Percentiles rank a stretch among this genome's conserved stretches.
Conservation (phyloP, 495 filamentous ascomycete species). For the Chaetomium tenue region DNA sequence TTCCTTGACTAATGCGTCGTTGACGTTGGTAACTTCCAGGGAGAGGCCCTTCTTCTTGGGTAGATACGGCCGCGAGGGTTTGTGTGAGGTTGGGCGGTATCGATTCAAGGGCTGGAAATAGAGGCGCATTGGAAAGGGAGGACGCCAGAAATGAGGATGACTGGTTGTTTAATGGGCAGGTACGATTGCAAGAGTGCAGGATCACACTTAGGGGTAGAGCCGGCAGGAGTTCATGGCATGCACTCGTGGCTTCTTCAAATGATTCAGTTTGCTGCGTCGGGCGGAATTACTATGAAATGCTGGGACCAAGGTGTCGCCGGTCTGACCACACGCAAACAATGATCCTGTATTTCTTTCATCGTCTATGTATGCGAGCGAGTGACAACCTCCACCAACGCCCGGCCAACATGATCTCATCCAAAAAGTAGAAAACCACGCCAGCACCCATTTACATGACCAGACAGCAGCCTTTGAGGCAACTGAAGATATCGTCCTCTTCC, state of each 20-base stretch:
- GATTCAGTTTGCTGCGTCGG: background rate
- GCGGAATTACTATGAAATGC: background rate
- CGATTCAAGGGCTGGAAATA: background rate
- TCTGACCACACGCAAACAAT: background rate
- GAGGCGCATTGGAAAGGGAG: constrained; percentile 12
- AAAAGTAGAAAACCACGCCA: background rate
- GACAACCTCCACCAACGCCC: background rate
- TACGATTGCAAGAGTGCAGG: too few relatives aligned
- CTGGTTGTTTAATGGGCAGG: background rate
- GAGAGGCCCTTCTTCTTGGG: constrained; percentile 1
- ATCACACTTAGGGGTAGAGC: background rate
- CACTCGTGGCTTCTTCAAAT: constrained; percentile 4
- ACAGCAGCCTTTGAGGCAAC: constrained; percentile 68
- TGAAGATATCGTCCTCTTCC: constrained; percentile 57
- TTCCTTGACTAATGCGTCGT: background rate
- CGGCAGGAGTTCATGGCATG: background rate
- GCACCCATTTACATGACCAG: constrained; percentile 63
- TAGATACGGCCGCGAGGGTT: constrained; percentile 18
- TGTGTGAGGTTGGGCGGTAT: constrained; percentile 13
- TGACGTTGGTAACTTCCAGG: background rate
- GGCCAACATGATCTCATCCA: background rate
- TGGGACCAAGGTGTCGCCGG: background rate
- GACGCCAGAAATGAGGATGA: background rate
- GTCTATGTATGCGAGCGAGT: background rate
- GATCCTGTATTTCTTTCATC: background rate